Base-by-base conservation (phyloP, 805 yeast species). In the Komagataella phaffii region DNA sequence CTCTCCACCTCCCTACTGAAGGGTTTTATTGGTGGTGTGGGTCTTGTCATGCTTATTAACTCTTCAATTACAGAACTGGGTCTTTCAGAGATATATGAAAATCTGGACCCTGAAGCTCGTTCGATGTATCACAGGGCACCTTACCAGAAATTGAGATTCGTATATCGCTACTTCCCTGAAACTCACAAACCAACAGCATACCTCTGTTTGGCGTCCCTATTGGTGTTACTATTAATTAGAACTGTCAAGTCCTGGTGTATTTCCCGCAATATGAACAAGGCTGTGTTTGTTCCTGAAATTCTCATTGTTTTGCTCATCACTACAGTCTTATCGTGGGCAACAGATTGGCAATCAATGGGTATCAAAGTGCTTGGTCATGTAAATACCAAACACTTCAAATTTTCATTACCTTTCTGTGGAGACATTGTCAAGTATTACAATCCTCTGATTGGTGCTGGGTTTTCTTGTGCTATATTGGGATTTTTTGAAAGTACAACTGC, bases 401-500 rank as follows among this genome's bases (percentile, higher is more conserved):
- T 82, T 17, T 68, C 71, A 50, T 69, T 80, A 51, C 96, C 96
- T 3, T 64, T 90, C 14, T 63, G 79, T 1, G 61, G 66, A 0
- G 57, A 68, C 2, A 70, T 71, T 17, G 69, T 74, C 53, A 71
- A 71, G 44, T 70, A 76, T 53, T 76, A 84, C 54, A 73, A 77
- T 50, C 72, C 74, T 23, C 65, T 81, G 49, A 75, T 88, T 58
- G 73, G 80, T n/a, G 75, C 91, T 0, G 79, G 93, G 0, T 79
- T 89, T 54, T 74, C 85, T 53, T 79, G 87, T 55, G 95, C 96
- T 0, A 77, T 88, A 61, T 68, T 91, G 44, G 98, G 98, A 0
- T 88, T 91, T 61, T 86, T 91, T 58, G 97, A 91, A 64, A 83
- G 95, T 6, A 86, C 96, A 0, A 89, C 96, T 0, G 96, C 97